Evolutionary conservation across 345 rosid genomes (phyloP), one percentile per base, ranked within the genome.

Genomic region (Rhodamnia rubescens): DNA sequence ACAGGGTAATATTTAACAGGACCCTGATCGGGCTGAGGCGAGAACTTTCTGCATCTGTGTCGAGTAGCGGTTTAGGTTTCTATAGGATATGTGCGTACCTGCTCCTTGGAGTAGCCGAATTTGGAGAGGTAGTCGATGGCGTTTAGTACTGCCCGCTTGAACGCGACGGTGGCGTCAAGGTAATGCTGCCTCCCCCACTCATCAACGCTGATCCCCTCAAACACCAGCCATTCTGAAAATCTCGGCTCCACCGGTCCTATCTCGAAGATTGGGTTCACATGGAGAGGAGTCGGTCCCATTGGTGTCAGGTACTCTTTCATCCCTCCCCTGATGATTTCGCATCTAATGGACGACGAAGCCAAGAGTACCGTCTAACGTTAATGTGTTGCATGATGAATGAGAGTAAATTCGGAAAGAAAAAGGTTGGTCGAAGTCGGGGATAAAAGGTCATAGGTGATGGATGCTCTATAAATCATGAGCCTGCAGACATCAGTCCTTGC

Each of bases 251-350:
- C 88, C 10, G 98, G 99, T 3, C 99, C 99, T 61, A 94, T 95
- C 91, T 95, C 98, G 22, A 95, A 97, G 74, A 97, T 94, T 0
- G 99, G 99, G 83, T 94, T 97, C 47, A 97, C 99, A 21, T 97
- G 98, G 80, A 97, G 98, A 85, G 91, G 90, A 32, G 94, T 95
- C 1, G 98, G 98, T 85, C 98, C 98, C 98, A 97, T 95, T 87
- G 98, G 98, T 49, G 98, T 95, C 69, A 95, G 99, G 93, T 94
- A 95, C 90, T 95, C 96, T 61, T 93, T 91, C 98, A 97, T 94
- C 69, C 98, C 98, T 5, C 92, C 95, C 50, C 95, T 91, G 86
- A 97, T 92, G 84, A 97, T 95, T 50, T 95, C 96, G 40, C 98
- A 95, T 88, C 98, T 95, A 89, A 1, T 36, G 5, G 44, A 52